phyloP scores from a whole-genome alignment of 2,329 filamentous ascomycete genomes.

The Acrocalymma vagum region DNA sequence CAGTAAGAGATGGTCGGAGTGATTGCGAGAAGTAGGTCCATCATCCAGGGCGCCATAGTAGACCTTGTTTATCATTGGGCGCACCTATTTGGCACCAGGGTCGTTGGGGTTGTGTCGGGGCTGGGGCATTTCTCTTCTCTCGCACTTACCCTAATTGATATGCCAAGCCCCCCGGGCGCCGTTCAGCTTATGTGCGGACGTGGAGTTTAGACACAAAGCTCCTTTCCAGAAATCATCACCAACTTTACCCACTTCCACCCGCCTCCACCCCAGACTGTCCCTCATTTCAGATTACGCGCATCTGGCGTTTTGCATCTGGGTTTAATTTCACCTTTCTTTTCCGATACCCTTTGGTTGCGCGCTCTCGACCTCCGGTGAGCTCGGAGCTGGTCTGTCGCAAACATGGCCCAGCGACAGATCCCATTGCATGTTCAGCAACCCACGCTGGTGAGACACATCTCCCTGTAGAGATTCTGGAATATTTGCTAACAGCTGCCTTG shows the following conservation, averaged over 20 bases:
- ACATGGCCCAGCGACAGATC: slow-evolving; percentile 80
- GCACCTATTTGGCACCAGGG: too few species aligned
- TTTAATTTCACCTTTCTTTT: slow-evolving; percentile 44
- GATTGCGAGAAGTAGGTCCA: too few species aligned
- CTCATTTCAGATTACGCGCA: slow-evolving; percentile 49
- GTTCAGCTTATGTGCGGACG: too few species aligned
- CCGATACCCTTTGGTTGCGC: slow-evolving; percentile 43
- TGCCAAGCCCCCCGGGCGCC: too few species aligned
- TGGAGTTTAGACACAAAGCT: too few species aligned
- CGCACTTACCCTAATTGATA: too few species aligned
- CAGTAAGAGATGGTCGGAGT: too few species aligned
- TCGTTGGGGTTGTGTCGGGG: too few species aligned
- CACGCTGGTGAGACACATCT: slow-evolving; percentile 68
- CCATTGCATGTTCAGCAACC: slow-evolving; percentile 83
- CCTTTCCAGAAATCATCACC: slow-evolving; percentile 32
- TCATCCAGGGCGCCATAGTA: too few species aligned
- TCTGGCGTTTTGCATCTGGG: slow-evolving; percentile 48
- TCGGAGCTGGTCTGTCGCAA: slow-evolving; percentile 51
- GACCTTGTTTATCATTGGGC: too few species aligned
- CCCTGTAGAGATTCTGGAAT: slow-evolving; percentile 4
- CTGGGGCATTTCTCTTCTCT: too few species aligned
- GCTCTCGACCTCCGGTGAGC: slow-evolving; percentile 45
- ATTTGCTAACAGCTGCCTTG: slow-evolving; percentile 38
- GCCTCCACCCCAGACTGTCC: slow-evolving; percentile 36
- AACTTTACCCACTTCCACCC: slow-evolving; percentile 29